phyloP scores from a whole-genome alignment of 345 rosid species.

The Triadica sebifera region DNA sequence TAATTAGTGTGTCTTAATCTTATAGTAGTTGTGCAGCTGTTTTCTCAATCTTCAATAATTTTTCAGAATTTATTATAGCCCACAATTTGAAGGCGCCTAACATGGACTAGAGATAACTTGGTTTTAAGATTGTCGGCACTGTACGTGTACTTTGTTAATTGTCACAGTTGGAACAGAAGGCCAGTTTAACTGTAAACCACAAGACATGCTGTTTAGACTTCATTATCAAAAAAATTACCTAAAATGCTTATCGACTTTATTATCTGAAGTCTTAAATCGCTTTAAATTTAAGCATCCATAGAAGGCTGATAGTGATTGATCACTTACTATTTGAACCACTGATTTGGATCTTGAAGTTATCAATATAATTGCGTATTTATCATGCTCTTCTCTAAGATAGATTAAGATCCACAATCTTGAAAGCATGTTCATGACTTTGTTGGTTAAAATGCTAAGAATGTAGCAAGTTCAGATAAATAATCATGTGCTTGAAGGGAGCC shows the following conservation, averaged over 20 bases:
- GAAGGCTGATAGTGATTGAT: conserved; percentile 4
- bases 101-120: background rate
- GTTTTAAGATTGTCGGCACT: background rate
- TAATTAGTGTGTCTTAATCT: background rate
- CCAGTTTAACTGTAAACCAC: background rate
- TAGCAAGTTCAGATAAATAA: background rate
- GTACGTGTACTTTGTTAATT: background rate
- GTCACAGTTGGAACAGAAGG: background rate
- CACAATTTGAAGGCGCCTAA: background rate
- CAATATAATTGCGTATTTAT: background rate
- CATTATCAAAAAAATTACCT: background rate
- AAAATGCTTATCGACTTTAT: background rate
- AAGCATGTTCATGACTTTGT: background rate
- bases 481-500: background rate
- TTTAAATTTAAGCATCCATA: background rate
- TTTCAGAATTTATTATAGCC: background rate
- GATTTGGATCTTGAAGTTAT: background rate
- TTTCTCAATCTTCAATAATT: background rate
- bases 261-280: background rate
- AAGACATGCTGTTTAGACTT: background rate
- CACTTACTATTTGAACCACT: background rate
- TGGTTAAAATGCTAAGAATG: background rate
- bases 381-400: background rate
- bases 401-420: no score
- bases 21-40: background rate